Base-by-base conservation (phyloP, 2,329 filamentous ascomycete genomes). In the Diplodia scrobiculata region DNA sequence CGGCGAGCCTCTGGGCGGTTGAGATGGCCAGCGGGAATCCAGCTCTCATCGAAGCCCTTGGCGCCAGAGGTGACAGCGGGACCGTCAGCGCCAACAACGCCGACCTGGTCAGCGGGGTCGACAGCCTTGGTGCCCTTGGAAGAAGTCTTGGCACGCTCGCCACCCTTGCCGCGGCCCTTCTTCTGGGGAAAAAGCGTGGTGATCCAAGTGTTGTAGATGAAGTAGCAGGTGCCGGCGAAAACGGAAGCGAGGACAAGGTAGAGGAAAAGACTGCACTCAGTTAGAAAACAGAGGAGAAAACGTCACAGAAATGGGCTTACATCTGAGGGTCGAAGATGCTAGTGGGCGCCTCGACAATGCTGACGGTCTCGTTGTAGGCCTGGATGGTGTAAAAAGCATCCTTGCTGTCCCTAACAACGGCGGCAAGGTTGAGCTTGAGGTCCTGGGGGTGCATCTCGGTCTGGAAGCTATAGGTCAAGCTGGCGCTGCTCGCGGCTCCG, bases 131-230 rank as follows among this genome's bases (percentile, higher is more conserved):
- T 78, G 76, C 87, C 87, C 74, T 84, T 85, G 70, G 84, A 80
- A 34, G 84, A 80, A 73, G 81, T 82, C 78, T 86, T 87, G 67
- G 85, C 82, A 69, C 88, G 87, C 83, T 92, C 91, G 71, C 89
- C 80, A 68, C 81, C 81, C 78, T 86, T 86, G 72, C 82, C 84
- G 66, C 82, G 77, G 69, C 83, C 82, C 73, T 82, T 82, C 79
- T 87, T 88, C 84, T 97, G 92, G 58, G 95, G 94, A 84, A 98
- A 97, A 76, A 99, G 90, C 14, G 92, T 89, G 74, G 92, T 91
- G 80, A 99, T 90, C 92, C 94, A 98, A 74, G 94, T 96, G 83
- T 90, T 95, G 87, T 99, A 99, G 82, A 97, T 92, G 80, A 97
- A 97, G 87, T 94, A 97, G 77, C 90, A 86, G 64, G 89, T 92